Conservation (phyloP, 2,329 filamentous ascomycete species). For the Dactylella cylindrospora region DNA sequence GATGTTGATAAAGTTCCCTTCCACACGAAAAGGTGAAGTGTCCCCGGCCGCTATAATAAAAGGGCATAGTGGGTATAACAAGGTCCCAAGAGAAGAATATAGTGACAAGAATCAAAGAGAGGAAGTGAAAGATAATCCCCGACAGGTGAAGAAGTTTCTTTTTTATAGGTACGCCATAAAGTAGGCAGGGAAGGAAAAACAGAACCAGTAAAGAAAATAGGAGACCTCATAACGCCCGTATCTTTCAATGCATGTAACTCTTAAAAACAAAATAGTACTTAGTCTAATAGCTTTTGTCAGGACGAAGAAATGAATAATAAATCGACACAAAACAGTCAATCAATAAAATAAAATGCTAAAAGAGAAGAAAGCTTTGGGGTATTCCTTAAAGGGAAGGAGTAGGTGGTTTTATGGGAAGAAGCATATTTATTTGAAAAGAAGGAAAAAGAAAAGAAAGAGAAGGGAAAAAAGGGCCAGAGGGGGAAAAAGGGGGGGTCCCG, state of each 20-base stretch:
- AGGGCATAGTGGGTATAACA: too few species aligned
- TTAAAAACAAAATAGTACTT: constrained; percentile 24
- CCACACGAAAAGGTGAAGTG: too few species aligned
- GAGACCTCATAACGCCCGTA: constrained; percentile 37
- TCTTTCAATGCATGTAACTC: constrained; percentile 41
- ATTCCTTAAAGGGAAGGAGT: constrained; percentile 35
- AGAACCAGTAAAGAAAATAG: constrained; percentile 6
- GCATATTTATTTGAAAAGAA: neutral
- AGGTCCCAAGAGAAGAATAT: too few species aligned
- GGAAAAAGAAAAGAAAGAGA: constrained; percentile 3
- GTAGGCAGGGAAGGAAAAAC: neutral
- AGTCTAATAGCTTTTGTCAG: constrained; percentile 41
- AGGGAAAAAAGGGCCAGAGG: constrained; percentile 21
- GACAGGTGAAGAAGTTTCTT: neutral
- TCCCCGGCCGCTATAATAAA: too few species aligned
- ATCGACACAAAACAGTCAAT: constrained; percentile 33
- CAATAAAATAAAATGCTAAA: constrained; percentile 37
- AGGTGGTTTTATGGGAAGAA: constrained; percentile 18
- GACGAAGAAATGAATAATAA: constrained; percentile 7
- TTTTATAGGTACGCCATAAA: neutral
- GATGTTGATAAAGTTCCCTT: too few species aligned
- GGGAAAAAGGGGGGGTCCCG: too few species aligned
- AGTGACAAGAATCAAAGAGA: too few species aligned
- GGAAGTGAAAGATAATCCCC: too few species aligned
- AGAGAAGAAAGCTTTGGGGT: constrained; percentile 36